Evolutionary conservation across 805 yeast species (phyloP).

Genomic region (Vanderwaltozyma yarrowii): DNA sequence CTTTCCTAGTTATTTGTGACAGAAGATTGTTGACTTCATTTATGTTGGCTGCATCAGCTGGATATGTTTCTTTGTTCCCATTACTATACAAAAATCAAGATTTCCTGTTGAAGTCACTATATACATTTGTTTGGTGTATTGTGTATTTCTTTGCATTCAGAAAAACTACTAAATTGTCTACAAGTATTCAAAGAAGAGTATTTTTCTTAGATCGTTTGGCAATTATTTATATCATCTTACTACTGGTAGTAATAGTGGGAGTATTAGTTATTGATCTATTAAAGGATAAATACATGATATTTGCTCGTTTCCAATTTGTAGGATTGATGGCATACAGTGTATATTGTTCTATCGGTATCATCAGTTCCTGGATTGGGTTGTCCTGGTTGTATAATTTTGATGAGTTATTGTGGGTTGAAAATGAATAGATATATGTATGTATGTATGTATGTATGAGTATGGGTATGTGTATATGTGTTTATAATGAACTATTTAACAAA

Average conservation of each 20-base stretch:
- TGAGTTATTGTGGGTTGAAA: conserved; percentile 49
- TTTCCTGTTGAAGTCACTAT: conserved; percentile 61
- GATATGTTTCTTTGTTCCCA: conserved; percentile 83
- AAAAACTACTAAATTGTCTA: conserved; percentile 45
- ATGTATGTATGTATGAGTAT: not conserved
- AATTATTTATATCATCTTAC: conserved; percentile 53
- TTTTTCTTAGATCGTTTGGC: conserved; percentile 67
- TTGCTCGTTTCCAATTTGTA: conserved; percentile 59
- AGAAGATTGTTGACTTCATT: conserved; percentile 63
- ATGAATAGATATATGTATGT: not conserved
- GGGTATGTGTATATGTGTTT: not conserved
- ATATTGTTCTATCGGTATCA: conserved; percentile 77
- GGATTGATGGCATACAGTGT: conserved; percentile 75
- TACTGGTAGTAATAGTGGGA: conserved; percentile 50
- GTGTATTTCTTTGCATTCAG: conserved; percentile 63
- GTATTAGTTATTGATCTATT: conserved; percentile 44
- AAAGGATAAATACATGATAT: conserved; percentile 40
- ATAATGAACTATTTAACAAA: too few relatives aligned
- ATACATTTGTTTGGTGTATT: conserved; percentile 79
- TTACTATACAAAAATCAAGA: conserved; percentile 72
- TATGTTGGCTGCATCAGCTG: conserved; percentile 63
- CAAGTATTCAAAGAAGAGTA: conserved; percentile 35
- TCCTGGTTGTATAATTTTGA: conserved; percentile 83
- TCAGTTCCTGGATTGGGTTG: conserved; percentile 79
- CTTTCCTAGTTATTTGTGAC: conserved; percentile 64